Evolutionary conservation across 2,329 filamentous ascomycete species (phyloP).

Genomic region (Lachnellula hyalina): DNA sequence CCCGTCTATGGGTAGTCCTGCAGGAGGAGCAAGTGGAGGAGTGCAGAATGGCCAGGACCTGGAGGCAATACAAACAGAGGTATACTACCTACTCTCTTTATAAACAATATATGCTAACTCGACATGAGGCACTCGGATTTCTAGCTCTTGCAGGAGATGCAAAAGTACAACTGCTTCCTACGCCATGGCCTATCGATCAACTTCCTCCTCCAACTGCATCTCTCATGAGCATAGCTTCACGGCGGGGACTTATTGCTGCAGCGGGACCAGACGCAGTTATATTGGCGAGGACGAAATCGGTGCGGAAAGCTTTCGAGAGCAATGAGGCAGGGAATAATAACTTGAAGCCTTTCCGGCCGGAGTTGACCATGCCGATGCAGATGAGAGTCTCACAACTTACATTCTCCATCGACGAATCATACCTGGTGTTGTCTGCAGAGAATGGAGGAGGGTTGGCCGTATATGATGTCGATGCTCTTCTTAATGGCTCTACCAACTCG

Average conservation of each 20-base stretch:
- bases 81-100: conserved; percentile 34
- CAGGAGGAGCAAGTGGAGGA: conserved; percentile 35
- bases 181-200: conserved; percentile 61
- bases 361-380: conserved; percentile 66
- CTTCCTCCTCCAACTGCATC: conserved; percentile 73
- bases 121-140: conserved; percentile 66
- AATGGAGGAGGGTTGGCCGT: conserved; percentile 75
- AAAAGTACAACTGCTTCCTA: conserved; percentile 73
- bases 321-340: conserved; percentile 57
- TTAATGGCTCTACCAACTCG: conserved; percentile 60
- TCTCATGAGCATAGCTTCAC: conserved; percentile 76
- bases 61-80: conserved; percentile 76
- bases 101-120: conserved; percentile 9
- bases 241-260: conserved; percentile 76
- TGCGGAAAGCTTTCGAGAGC: conserved; percentile 68
- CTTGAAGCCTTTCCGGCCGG: conserved; percentile 64
- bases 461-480: conserved; percentile 67
- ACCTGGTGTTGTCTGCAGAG: conserved; percentile 77
- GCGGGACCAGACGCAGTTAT: conserved; percentile 77
- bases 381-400: conserved; percentile 79
- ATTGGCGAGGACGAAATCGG: conserved; percentile 68
- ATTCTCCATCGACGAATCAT: conserved; percentile 86
- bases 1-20: conserved; percentile 38
- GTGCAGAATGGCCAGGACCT: conserved; percentile 59
- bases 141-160: conserved; percentile 72